Percentiles rank a stretch among this genome's conserved stretches.
These are phyloP conservation scores for Ganoderma lingzhi DNA, from an alignment of 1,284 basidiomycete species.

Conservation along the genomic window DNA sequence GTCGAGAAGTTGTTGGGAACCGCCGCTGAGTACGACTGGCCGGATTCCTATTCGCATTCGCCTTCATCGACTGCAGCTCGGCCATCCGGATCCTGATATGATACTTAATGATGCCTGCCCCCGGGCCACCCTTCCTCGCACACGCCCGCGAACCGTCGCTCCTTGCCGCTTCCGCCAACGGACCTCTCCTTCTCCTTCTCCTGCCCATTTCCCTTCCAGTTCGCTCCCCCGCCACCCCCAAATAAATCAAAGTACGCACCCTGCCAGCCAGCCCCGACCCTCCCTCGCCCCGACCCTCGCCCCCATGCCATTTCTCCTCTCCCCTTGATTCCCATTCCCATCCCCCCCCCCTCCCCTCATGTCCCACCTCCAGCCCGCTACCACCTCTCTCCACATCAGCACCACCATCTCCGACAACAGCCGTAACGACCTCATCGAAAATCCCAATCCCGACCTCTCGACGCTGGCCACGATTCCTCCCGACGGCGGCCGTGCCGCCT, in stretches of 20 bases:
- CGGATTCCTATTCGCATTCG: not conserved
- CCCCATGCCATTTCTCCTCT: conserved; percentile 3
- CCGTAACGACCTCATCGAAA: conserved; percentile 28
- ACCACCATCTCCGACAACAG: conserved; percentile 26
- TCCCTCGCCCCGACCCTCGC: not conserved
- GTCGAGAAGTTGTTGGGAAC: too few relatives aligned
- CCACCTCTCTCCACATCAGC: conserved; percentile 17
- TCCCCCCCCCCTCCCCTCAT: not conserved
- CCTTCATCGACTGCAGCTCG: not conserved
- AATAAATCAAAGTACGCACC: not conserved
- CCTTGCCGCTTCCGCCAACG: not conserved
- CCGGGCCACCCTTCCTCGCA: not conserved
- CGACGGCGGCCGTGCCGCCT: conserved; percentile 27
- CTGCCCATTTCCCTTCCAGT: not conserved
- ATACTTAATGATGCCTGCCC: not conserved
- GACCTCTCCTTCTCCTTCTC: not conserved
- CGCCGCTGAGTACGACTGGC: not conserved
- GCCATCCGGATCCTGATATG: too few relatives aligned
- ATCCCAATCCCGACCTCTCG: conserved; percentile 7
- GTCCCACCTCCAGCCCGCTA: conserved; percentile 7
- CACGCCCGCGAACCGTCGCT: not conserved
- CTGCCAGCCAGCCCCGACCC: not conserved
- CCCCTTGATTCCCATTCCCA: not conserved
- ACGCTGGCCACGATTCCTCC: conserved; percentile 14
- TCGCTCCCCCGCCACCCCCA: not conserved